Conservation (phyloP, 257 asterid genomes). For the Plantago elongata region DNA sequence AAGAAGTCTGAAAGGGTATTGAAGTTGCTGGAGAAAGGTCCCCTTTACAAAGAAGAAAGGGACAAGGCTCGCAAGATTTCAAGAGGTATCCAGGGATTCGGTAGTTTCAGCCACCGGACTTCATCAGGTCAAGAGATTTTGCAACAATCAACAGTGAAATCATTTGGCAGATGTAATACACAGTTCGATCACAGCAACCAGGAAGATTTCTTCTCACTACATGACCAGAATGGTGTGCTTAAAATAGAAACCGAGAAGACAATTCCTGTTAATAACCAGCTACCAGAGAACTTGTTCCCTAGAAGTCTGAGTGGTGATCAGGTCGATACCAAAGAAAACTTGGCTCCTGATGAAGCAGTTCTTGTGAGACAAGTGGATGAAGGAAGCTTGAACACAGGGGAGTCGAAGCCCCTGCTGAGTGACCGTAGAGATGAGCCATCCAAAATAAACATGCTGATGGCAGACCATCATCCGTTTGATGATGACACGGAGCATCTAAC, state of each 20-base stretch:
- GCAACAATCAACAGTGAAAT: constrained; percentile 29
- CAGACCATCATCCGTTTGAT: constrained; percentile 52
- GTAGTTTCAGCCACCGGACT: constrained; percentile 52
- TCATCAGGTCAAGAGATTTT: constrained; percentile 27
- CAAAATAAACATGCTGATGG: constrained; percentile 14
- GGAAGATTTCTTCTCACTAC: constrained; percentile 23
- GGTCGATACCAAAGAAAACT: constrained; percentile 41
- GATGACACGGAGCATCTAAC: constrained; percentile 28
- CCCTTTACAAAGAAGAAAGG: constrained; percentile 68
- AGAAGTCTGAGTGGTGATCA: neutral
- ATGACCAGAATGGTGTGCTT: constrained; percentile 11
- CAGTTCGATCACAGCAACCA: constrained; percentile 39
- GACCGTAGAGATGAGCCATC: constrained; percentile 23
- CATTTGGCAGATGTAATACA: constrained; percentile 52
- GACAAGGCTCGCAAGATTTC: constrained; percentile 56
- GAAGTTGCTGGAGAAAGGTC: constrained; percentile 58
- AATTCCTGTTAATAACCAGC: neutral
- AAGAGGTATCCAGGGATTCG: constrained; percentile 86
- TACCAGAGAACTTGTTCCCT: constrained; percentile 18
- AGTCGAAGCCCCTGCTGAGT: constrained; percentile 41
- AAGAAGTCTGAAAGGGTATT: constrained; percentile 61
- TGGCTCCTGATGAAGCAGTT: constrained; percentile 30
- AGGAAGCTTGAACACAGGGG: constrained; percentile 26
- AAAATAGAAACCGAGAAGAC: constrained; percentile 13
- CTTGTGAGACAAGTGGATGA: constrained; percentile 15